Evolutionary conservation across 2,329 filamentous ascomycete species (phyloP).

Genomic region (Xenoacremonium recifei): DNA sequence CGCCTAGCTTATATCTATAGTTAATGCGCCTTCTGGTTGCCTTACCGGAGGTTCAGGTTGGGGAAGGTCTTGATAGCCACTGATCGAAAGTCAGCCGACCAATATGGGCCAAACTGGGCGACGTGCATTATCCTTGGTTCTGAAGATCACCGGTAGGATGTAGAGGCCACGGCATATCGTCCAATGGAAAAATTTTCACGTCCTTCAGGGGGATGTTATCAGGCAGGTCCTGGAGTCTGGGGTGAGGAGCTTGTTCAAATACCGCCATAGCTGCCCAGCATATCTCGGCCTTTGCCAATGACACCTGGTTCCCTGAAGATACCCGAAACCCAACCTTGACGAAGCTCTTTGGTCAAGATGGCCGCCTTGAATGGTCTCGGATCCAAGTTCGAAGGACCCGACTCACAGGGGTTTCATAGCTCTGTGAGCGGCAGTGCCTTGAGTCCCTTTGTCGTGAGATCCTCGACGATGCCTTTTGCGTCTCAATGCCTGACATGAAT

Average conservation of each 20-base stretch:
- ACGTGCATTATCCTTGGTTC: neutral
- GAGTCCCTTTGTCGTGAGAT: conserved; percentile 24
- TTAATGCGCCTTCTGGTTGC: conserved; percentile 7
- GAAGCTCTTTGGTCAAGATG: conserved; percentile 15
- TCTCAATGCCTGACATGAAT: conserved; percentile 10
- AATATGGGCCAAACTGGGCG: neutral
- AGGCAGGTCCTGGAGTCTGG: too few species aligned
- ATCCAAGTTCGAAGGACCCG: conserved; percentile 18
- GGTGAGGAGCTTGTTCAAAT: too few species aligned
- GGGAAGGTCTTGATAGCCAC: too few species aligned
- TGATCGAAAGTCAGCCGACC: too few species aligned
- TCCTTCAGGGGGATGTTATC: too few species aligned
- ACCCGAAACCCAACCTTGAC: too few species aligned
- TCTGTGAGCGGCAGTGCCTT: conserved; percentile 20
- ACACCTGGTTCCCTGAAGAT: too few species aligned
- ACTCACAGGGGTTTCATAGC: conserved; percentile 19
- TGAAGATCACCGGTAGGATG: neutral
- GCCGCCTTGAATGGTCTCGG: conserved; percentile 20
- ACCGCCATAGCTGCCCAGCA: too few species aligned
- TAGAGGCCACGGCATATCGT: neutral
- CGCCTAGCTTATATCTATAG: conserved; percentile 2
- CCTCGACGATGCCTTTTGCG: neutral
- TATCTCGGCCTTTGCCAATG: too few species aligned
- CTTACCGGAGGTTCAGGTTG: neutral
- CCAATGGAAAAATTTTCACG: conserved; percentile 1